phyloP scores from a whole-genome alignment of 179 eudicot species.

The Spergularia azorica region DNA sequence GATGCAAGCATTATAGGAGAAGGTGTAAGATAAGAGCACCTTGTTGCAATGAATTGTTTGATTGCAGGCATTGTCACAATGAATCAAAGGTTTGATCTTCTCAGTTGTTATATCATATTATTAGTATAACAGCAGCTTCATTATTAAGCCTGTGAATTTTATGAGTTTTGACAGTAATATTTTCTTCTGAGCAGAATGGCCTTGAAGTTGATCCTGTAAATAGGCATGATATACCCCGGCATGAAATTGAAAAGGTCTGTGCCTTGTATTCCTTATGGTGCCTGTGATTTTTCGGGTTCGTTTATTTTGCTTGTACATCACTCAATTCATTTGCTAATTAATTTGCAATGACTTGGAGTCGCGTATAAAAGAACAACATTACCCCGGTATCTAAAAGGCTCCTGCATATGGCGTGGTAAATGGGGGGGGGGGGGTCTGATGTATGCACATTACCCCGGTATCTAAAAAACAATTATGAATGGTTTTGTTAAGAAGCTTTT shows the following conservation, averaged over 20 bases:
- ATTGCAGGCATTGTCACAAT: slow-evolving; percentile 53
- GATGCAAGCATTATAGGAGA: slow-evolving; percentile 45
- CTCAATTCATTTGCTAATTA: no score
- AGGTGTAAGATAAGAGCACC: slow-evolving; percentile 50
- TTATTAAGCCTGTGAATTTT: neutral
- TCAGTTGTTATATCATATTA: slow-evolving; percentile 4
- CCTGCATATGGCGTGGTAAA: slow-evolving; percentile 7
- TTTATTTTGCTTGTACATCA: neutral
- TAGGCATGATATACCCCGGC: slow-evolving; percentile 59
- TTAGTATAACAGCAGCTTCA: neutral
- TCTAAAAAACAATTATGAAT: neutral
- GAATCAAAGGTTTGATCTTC: slow-evolving; percentile 36
- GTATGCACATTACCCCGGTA: neutral
- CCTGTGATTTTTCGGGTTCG: slow-evolving; percentile 34
- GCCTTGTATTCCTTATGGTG: neutral
- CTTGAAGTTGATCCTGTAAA: slow-evolving; percentile 42
- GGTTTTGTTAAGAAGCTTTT: no score
- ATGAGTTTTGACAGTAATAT: neutral
- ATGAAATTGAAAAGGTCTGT: slow-evolving; percentile 48
- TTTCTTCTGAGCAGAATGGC: slow-evolving; percentile 38
- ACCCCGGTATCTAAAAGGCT: no score
- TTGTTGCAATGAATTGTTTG: slow-evolving; percentile 41
- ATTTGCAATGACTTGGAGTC: no score
- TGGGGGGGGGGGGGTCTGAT: slow-evolving; percentile 31
- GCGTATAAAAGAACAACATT: neutral